A percentile compares a stretch with the other conserved stretches of the same genome.
Evolutionary conservation across 164 flowering plant species (phyloP).

Genomic region (Liquidambar formosana): DNA sequence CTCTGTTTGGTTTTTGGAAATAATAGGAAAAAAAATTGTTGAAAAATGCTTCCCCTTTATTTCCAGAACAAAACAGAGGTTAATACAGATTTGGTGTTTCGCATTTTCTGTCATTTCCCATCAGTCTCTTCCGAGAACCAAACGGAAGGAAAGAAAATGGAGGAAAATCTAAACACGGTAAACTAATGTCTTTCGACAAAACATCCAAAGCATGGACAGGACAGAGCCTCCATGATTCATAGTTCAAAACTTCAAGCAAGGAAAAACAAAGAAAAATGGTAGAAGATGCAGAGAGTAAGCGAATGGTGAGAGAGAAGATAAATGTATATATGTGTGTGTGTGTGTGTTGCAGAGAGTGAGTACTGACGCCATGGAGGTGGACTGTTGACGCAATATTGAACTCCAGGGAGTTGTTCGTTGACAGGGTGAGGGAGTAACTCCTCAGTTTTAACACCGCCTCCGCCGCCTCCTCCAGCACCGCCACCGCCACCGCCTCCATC

Average conservation of each 20-base stretch:
- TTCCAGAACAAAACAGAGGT: not conserved
- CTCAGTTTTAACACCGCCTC: conserved; percentile 12
- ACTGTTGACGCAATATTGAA: conserved; percentile 52
- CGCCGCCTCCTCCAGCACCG: conserved; percentile 4
- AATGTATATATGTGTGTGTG: not conserved
- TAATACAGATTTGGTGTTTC: not conserved
- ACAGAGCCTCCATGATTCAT: not conserved
- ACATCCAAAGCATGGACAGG: not conserved
- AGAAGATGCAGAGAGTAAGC: not conserved
- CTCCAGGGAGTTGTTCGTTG: conserved; percentile 45
- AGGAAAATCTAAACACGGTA: not conserved
- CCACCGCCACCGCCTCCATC: conserved; percentile 2
- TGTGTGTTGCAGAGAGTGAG: not conserved
- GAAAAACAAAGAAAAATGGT: not conserved
- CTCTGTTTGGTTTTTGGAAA: not conserved
- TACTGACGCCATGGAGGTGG: conserved; percentile 61
- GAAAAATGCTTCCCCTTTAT: not conserved
- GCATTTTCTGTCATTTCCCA: not conserved
- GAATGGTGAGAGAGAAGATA: not conserved
- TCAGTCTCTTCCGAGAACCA: not conserved
- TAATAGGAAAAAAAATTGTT: not conserved
- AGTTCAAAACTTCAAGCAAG: not conserved
- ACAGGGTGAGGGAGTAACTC: conserved; percentile 51
- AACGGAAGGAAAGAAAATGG: not conserved
- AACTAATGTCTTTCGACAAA: not conserved